A percentile compares a stretch with the other conserved stretches of the same genome.
Evolutionary conservation across 345 rosid species (phyloP).

Genomic region (Camelina neglecta): DNA sequence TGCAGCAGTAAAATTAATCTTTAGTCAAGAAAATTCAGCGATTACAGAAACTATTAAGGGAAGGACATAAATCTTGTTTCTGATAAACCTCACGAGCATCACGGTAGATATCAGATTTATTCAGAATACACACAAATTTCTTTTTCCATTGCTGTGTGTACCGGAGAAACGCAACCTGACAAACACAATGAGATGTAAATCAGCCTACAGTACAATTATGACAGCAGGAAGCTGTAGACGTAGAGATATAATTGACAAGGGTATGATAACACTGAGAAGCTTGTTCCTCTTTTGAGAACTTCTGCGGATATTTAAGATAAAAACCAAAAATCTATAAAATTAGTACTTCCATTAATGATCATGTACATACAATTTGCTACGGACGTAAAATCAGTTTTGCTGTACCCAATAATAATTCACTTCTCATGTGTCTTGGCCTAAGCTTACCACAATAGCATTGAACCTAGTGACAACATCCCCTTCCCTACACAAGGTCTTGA

Average conservation of each 20-base stretch:
- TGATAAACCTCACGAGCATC: slow-evolving; percentile 70
- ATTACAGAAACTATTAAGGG: slow-evolving; percentile 25
- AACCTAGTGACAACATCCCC: slow-evolving; percentile 19
- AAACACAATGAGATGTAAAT: slow-evolving; percentile 33
- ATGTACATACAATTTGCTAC: slow-evolving; percentile 2
- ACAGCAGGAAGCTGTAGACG: slow-evolving; percentile 24
- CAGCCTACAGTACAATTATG: slow-evolving; percentile 10
- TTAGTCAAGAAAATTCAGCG: slow-evolving; percentile 9
- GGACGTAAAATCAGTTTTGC: background rate
- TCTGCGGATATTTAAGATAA: background rate
- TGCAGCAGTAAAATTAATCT: slow-evolving; percentile 47
- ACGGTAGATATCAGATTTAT: slow-evolving; percentile 90
- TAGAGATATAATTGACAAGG: background rate
- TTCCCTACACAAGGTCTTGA: slow-evolving; percentile 31
- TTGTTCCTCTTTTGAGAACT: background rate
- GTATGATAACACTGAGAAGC: slow-evolving; percentile 20
- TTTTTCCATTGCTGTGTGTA: slow-evolving; percentile 97
- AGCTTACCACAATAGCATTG: slow-evolving; percentile 5
- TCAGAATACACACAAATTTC: slow-evolving; percentile 86
- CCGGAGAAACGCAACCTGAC: slow-evolving; percentile 88
- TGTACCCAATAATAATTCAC: background rate
- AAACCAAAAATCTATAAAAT: background rate
- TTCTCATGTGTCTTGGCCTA: background rate
- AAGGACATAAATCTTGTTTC: slow-evolving; percentile 25
- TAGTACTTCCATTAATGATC: background rate